These are phyloP conservation scores for Populus ilicifolia DNA, from an alignment of 345 rosid species.

Conservation along the genomic window DNA sequence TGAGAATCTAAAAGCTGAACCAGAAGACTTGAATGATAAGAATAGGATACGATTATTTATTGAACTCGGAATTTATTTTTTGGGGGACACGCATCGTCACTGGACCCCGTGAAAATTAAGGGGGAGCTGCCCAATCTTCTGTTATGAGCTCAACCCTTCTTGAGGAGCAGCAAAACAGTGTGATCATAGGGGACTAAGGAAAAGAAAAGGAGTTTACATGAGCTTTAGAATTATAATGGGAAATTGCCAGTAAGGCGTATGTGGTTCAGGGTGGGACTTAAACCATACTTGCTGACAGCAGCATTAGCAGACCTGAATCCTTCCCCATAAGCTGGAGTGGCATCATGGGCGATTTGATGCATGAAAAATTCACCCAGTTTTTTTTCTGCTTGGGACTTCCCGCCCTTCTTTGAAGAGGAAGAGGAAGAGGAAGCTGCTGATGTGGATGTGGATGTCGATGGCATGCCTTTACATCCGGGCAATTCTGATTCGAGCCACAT, in stretches of 20 bases:
- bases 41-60: background rate
- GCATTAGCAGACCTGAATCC: constrained; percentile 74
- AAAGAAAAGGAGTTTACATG: background rate
- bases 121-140: constrained; percentile 16
- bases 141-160: constrained; percentile 11
- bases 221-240: constrained; percentile 43
- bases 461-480: constrained; percentile 42
- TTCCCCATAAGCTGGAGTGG: constrained; percentile 81
- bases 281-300: constrained; percentile 77
- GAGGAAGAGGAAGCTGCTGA: constrained; percentile 48
- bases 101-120: constrained; percentile 6
- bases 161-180: background rate
- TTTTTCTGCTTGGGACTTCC: constrained; percentile 58
- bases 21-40: background rate
- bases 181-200: background rate
- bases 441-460: constrained; percentile 41
- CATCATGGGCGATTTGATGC: constrained; percentile 81
- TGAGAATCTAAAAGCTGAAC: background rate
- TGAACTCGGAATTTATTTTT: background rate
- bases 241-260: constrained; percentile 58
- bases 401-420: constrained; percentile 66
- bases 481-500: constrained; percentile 97
- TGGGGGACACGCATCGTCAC: background rate
- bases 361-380: constrained; percentile 85
- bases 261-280: constrained; percentile 67